These are phyloP conservation scores for Phytophthora tentaculata DNA, from an alignment of 352 stramenopile species.

Conservation along the genomic window DNA sequence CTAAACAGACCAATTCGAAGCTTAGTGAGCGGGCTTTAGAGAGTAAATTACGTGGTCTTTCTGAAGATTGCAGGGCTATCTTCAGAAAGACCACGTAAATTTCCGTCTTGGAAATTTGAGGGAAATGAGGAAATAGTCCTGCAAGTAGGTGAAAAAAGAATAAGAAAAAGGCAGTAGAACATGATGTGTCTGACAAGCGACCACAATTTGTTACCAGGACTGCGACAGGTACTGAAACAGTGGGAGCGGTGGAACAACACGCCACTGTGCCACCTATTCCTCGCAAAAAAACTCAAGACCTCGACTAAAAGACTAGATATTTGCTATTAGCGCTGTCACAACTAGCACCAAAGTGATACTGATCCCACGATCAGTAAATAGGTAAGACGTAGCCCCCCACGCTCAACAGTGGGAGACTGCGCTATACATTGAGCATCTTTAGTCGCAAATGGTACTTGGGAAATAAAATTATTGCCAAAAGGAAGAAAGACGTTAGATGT, in stretches of 20 bases:
- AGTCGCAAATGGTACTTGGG: not conserved
- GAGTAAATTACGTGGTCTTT: not conserved
- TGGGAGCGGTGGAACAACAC: not conserved
- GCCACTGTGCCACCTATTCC: not conserved
- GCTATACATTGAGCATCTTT: not conserved
- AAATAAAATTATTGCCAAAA: not conserved
- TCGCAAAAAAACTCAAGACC: not conserved
- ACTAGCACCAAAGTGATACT: not conserved
- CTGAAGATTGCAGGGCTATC: not conserved
- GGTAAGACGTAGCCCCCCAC: not conserved
- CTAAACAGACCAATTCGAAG: not conserved
- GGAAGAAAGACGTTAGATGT: not conserved
- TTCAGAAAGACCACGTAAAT: too few relatives aligned
- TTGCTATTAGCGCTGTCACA: not conserved
- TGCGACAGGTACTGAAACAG: not conserved
- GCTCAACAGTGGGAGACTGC: constrained; percentile 2
- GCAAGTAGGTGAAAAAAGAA: not conserved
- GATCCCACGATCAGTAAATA: not conserved
- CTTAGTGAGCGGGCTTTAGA: not conserved
- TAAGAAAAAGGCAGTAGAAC: not conserved
- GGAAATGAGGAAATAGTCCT: not conserved
- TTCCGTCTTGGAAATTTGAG: not conserved
- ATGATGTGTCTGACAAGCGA: not conserved
- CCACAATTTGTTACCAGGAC: not conserved
- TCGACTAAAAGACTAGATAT: not conserved